Base-by-base conservation (phyloP, 1,139 yeast species). In the Eremothecium gossypii region DNA sequence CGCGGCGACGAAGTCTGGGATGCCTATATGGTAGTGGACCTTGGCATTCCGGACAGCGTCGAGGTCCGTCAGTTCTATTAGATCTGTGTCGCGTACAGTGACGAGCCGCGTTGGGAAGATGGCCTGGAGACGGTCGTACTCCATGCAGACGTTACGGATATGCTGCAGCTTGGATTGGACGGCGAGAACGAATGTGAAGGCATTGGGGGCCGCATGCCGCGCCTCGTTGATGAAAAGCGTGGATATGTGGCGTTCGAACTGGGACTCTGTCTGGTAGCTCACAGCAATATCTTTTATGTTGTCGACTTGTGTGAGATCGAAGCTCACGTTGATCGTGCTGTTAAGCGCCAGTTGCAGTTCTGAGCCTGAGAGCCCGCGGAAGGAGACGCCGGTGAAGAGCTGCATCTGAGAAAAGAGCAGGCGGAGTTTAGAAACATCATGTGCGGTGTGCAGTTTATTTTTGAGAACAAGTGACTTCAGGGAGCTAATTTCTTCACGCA, bases 331-430 rank as follows among this genome's bases (percentile, higher is more conserved):
- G 7, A 41, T 13, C 17, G 33, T 41, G 12, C 17, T 12, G 10
- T 32, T 11, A 3, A 41, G 13, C 14, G 34, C 20, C 4, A 38
- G 29, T 7, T 33, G 20, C 10, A 62, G 12, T 1, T 11, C 30
- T 0, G 57, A 44, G 1, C 52, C 55, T 6, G 41, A 31, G 32
- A 57, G 38, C 10, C 44, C 41, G 5, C 37, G 39, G 36, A 61
- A 49, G 9, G 40, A 41, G 2, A 57, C 32, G 1, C 61, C 63
- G 7, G 60, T 46, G 6, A 59, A 36, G 1, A 39, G 39, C 35
- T 62, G 56, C n/a, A 56, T 29, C 5, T 44, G 28, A 6, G 46
- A 41, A 20, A 57, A 51, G 8, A 45, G 39, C 29, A 40, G 42
- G 20, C 52, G 38, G 4, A 51, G 45, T 23, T 40, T 48, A 5